Base-by-base conservation (phyloP, 2,329 filamentous ascomycete genomes). In the Didymella segeticola region DNA sequence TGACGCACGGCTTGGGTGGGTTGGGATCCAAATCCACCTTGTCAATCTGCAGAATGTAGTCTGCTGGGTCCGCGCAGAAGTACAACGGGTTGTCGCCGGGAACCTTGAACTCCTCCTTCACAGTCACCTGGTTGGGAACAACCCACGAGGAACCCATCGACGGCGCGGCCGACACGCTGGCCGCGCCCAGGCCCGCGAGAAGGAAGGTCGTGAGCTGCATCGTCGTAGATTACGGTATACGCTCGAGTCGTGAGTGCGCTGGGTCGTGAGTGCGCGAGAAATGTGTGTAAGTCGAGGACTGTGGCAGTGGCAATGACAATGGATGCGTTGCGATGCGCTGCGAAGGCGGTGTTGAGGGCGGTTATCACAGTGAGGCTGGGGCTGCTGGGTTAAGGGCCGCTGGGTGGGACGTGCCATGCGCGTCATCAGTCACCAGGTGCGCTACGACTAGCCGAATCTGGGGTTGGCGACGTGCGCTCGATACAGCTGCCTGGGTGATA, bases 61-160 rank as follows among this genome's bases (percentile, higher is more conserved):
- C 75, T 42, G 77, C 76, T 53, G 90, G 89, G 58, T 90, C 83
- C 53, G 79, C 78, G 62, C 95, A 99, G 78, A 89, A 90, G 70
- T 86, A 80, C 55, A 99, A 82, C 25, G 95, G 93, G 71, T 93
- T 96, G 43, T 93, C 81, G 73, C 95, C 93, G 1, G 90, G 88
- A 14, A 97, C 89, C 61, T 87, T 83, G 74, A 84, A 80, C 38
- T 84, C 79, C 43, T 79, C 75, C 47, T 78, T 76, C 53, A 80
- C 74, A 52, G 81, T 76, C 33, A 81, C 78, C 69, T 83, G 79
- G 56, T 65, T 67, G 63, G 79, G 78, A 58, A 69, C 60, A 58
- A 69, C 60, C 69, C 66, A 79, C 70, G 66, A 79, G 60, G 66
- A 78, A 34, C 49, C 56, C 23, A 64, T 61, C 14, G 64, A 61